Evolutionary conservation across 1,139 yeast species (phyloP).

Genomic region (Citeromyces hawaiiensis): DNA sequence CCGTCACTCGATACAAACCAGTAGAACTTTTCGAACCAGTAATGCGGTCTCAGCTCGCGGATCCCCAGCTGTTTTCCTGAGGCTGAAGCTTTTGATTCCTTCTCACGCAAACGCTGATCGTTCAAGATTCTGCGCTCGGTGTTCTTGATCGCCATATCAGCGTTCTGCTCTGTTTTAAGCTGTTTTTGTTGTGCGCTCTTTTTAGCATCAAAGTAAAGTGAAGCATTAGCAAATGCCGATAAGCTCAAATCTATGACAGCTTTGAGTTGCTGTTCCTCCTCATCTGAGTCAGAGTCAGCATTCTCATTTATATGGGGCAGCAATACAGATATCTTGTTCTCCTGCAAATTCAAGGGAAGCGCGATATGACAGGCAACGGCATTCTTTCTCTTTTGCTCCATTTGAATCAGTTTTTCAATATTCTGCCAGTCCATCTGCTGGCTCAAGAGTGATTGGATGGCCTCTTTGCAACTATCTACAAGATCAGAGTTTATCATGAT

Average conservation of each 20-base stretch:
- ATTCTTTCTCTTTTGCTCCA: slow-evolving; percentile 60
- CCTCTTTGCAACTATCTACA: slow-evolving; percentile 60
- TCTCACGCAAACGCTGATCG: slow-evolving; percentile 50
- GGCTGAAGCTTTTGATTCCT: slow-evolving; percentile 18
- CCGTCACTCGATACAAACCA: slow-evolving; percentile 93
- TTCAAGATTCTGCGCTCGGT: slow-evolving; percentile 70
- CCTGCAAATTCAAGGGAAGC: slow-evolving; percentile 57
- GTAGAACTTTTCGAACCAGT: slow-evolving; percentile 86
- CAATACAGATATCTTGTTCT: slow-evolving; percentile 50
- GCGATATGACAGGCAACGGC: slow-evolving; percentile 47
- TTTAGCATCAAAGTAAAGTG: slow-evolving; percentile 71
- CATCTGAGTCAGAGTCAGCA: slow-evolving; percentile 19
- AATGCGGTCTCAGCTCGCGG: slow-evolving; percentile 56
- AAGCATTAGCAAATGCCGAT: slow-evolving; percentile 85
- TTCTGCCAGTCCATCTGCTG: slow-evolving; percentile 95
- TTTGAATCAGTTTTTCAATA: slow-evolving; percentile 60
- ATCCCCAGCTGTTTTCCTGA: slow-evolving; percentile 20
- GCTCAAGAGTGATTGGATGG: slow-evolving; percentile 52
- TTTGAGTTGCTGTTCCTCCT: slow-evolving; percentile 24
- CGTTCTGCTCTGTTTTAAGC: slow-evolving; percentile 66
- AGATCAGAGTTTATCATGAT: slow-evolving; percentile 57
- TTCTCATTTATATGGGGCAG: slow-evolving; percentile 35
- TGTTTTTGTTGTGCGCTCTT: slow-evolving; percentile 71
- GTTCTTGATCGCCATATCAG: slow-evolving; percentile 67
- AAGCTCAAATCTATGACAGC: slow-evolving; percentile 57